A percentile compares a stretch with the other conserved stretches of the same genome.
These are phyloP conservation scores for Aureobasidium sp. DNA, from an alignment of 2,329 filamentous ascomycete genomes.

Conservation along the genomic window DNA sequence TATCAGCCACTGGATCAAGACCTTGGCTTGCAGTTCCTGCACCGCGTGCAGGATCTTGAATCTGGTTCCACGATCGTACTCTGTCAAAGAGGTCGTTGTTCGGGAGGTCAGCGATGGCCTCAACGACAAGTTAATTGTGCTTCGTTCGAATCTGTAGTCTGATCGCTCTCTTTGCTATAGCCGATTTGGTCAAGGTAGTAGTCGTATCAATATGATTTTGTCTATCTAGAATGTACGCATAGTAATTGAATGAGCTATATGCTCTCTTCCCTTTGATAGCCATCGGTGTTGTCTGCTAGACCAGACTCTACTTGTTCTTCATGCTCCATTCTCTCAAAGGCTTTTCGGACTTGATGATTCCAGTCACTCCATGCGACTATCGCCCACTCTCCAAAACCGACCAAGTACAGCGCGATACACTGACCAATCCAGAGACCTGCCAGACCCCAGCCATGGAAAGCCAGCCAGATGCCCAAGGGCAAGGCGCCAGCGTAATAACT, in stretches of 20 bases:
- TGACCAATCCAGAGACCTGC: slow-evolving; percentile 64
- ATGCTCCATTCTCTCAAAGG: slow-evolving; percentile 61
- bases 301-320: slow-evolving; percentile 36
- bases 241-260: not conserved
- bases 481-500: slow-evolving; percentile 79
- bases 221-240: too few relatives aligned
- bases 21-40: not conserved
- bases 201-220: too few relatives aligned
- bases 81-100: too few relatives aligned
- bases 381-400: slow-evolving; percentile 69
- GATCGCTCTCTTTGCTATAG: not conserved
- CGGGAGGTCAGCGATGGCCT: not conserved
- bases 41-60: not conserved
- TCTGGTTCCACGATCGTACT: too few relatives aligned
- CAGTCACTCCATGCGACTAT: slow-evolving; percentile 73
- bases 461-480: slow-evolving; percentile 74
- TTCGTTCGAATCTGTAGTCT: not conserved
- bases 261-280: slow-evolving; percentile 15
- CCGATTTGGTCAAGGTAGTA: not conserved
- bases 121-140: not conserved
- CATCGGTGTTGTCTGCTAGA: slow-evolving; percentile 19
- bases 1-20: not conserved
- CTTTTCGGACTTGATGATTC: slow-evolving; percentile 64
- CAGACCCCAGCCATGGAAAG: slow-evolving; percentile 79
- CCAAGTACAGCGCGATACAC: slow-evolving; percentile 64